phyloP scores from a whole-genome alignment of 139 green algal species.

The Micromonas commoda region DNA sequence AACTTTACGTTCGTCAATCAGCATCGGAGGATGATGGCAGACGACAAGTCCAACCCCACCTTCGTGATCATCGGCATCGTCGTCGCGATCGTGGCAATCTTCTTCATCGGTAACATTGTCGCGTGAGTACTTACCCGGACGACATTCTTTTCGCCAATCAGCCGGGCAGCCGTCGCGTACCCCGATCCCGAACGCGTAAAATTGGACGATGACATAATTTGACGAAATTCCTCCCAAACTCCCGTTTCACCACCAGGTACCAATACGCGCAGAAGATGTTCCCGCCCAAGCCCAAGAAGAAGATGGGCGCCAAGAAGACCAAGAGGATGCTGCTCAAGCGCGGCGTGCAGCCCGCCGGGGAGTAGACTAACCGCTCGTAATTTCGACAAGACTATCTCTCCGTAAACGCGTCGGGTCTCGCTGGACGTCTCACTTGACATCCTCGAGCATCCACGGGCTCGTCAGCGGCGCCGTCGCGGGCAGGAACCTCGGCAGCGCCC shows the following conservation, averaged over 20 bases:
- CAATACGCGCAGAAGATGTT: neutral
- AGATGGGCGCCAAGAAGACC: slow-evolving; percentile 13
- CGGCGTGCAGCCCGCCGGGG: too few relatives aligned
- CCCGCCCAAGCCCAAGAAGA: slow-evolving; percentile 4
- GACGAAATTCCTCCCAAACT: neutral
- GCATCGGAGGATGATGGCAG: too few relatives aligned
- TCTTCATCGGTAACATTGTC: neutral
- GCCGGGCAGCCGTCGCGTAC: too few relatives aligned
- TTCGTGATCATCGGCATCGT: slow-evolving; percentile 3
- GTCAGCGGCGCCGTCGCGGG: too few relatives aligned
- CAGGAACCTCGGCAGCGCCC: too few relatives aligned
- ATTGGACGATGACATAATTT: too few relatives aligned
- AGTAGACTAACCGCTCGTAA: too few relatives aligned
- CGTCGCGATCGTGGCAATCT: neutral
- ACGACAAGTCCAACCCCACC: neutral
- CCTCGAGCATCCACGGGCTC: too few relatives aligned
- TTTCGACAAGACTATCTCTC: too few relatives aligned
- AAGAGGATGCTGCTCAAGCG: neutral
- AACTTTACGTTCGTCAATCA: neutral
- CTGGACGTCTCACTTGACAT: too few relatives aligned
- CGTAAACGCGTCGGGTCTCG: too few relatives aligned
- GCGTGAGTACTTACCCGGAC: too few relatives aligned
- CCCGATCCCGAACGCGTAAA: neutral
- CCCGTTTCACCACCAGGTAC: slow-evolving; percentile 8
- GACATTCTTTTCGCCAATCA: neutral